Percentiles rank a stretch among this genome's conserved stretches.
These are phyloP conservation scores for Rubia yunnanensis DNA, from an alignment of 257 asterid genomes.

Conservation along the genomic window DNA sequence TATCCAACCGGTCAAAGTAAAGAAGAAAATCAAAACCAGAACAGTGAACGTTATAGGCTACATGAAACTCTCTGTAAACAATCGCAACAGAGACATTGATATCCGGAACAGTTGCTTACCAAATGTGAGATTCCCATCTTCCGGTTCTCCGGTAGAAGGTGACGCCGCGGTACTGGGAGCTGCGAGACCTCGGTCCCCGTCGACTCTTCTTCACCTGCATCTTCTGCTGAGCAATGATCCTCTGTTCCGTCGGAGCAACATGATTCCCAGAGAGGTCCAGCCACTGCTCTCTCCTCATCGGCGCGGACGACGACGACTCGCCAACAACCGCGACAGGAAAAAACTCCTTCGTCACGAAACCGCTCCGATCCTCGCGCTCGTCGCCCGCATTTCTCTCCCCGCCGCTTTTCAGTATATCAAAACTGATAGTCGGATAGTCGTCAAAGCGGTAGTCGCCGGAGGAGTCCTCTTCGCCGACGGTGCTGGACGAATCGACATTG, in stretches of 20 bases:
- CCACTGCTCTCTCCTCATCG: slow-evolving; percentile 21
- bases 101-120: slow-evolving; percentile 30
- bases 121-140: slow-evolving; percentile 99
- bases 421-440: slow-evolving; percentile 16
- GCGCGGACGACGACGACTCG: slow-evolving; percentile 7
- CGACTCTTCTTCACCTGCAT: slow-evolving; percentile 72
- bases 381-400: slow-evolving; percentile 22
- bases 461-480: slow-evolving; percentile 70
- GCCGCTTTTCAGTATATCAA: slow-evolving; percentile 50
- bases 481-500: slow-evolving; percentile 59
- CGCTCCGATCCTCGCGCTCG: slow-evolving; percentile 35
- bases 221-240: slow-evolving; percentile 35
- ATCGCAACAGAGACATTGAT: background rate
- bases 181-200: slow-evolving; percentile 95
- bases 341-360: slow-evolving; percentile 48
- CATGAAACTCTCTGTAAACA: background rate
- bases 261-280: slow-evolving; percentile 40
- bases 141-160: slow-evolving; percentile 96
- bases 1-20: background rate
- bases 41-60: background rate
- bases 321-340: slow-evolving; percentile 36
- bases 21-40: background rate
- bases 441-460: slow-evolving; percentile 36
- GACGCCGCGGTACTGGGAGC: slow-evolving; percentile 98
- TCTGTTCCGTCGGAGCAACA: slow-evolving; percentile 31